Base-by-base conservation (phyloP, 495 filamentous ascomycete species). In the Lichina pygmaea region DNA sequence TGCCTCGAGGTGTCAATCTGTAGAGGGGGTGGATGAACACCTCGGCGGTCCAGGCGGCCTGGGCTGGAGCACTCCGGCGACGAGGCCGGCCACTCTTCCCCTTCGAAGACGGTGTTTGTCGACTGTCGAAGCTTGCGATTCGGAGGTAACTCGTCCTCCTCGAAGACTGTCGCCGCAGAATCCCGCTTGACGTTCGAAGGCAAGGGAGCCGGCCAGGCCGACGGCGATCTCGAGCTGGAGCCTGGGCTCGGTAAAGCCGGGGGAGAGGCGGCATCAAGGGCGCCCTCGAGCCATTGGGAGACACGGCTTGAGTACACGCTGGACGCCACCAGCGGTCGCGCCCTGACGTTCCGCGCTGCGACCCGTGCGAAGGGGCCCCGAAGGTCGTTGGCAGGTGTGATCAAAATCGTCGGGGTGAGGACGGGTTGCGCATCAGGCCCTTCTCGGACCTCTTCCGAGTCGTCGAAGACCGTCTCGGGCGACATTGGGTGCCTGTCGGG, bases 311-410 rank as follows among this genome's bases (percentile, higher is more conserved):
- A 83, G 55, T 81, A 85, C 5, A 81, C 54, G 53, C 78, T 84
- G 3, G 44, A 51, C 42, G 30, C 17, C 34, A 37, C 31, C 16
- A 16, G 37, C 33, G 44, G 44, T 15, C 44, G 44, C 8, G 15
- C 44, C n/a, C 40, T 45, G 9, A 13, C 9, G n/a, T 34, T 15
- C 33, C 40, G 44, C 15, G 37, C 44, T 8, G 33, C 16, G 34
- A 11, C 16, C 34, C 12, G 40, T 15, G 33, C 34, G 8, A 34
- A 11, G 44, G 24, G n/a, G 30, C 33, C 33, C 7, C 8, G 34
- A 7, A 15, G 63, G 46, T 75, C 70, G 34, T 66, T 67, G 8
- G 70, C 74, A n/a, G 78, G 74, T 0, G 77, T 78, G 12, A 78
- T 63, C n/a, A 74, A 54, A 33, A 77, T 75, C 2, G 68, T 71